Evolutionary conservation across 345 rosid genomes (phyloP).

Genomic region (Mallotus nudiflorus): DNA sequence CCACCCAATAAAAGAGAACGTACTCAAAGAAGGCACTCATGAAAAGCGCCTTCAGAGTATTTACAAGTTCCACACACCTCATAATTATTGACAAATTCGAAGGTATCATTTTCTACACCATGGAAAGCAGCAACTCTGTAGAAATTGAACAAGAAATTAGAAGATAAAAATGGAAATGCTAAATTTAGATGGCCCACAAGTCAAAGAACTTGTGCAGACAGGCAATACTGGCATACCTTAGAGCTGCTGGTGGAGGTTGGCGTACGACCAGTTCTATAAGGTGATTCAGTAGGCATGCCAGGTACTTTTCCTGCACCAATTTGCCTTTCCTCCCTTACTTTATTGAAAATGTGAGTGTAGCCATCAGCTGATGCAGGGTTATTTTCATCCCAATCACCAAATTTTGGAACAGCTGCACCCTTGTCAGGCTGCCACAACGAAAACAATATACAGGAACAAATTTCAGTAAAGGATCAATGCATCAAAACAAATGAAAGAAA

Average conservation of each 20-base stretch:
- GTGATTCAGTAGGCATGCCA: constrained; percentile 45
- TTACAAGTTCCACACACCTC: constrained; percentile 28
- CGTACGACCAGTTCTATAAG: constrained; percentile 26
- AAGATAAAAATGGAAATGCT: constrained; percentile 1
- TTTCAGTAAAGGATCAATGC: neutral
- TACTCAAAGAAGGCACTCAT: constrained; percentile 22
- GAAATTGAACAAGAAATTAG: constrained; percentile 5
- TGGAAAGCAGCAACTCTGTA: constrained; percentile 65
- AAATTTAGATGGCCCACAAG: neutral
- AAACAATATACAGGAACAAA: constrained; percentile 11
- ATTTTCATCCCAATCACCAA: constrained; percentile 90
- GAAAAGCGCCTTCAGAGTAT: constrained; percentile 28
- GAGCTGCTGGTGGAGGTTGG: constrained; percentile 25
- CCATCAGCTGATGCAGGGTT: constrained; percentile 85
- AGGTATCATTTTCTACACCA: constrained; percentile 57
- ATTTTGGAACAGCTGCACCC: constrained; percentile 83
- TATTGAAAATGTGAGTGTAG: constrained; percentile 81
- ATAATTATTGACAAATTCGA: constrained; percentile 11
- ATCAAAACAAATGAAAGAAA: neutral
- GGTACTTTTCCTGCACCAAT: constrained; percentile 42
- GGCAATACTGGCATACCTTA: constrained; percentile 42
- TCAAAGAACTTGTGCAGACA: neutral
- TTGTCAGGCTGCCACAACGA: constrained; percentile 50
- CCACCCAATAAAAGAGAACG: constrained; percentile 19
- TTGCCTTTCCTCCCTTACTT: constrained; percentile 77